Conservation (phyloP, 2,329 filamentous ascomycete species). For the Cladosporium colombiae region DNA sequence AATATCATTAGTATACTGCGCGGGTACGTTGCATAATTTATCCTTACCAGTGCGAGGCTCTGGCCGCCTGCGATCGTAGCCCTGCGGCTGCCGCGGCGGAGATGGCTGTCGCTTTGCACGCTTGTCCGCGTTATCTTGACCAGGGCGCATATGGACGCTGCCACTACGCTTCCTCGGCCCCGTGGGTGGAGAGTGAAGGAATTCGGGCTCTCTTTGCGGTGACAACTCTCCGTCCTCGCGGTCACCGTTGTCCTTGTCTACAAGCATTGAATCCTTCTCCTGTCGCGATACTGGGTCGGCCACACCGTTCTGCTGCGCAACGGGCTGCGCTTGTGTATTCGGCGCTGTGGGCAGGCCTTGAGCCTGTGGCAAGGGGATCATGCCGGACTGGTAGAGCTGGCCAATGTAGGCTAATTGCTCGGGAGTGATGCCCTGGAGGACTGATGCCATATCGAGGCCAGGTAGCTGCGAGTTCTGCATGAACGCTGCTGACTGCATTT, state of each 20-base stretch:
- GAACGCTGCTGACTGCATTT: conserved; percentile 23
- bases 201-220: conserved; percentile 23
- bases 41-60: conserved; percentile 3
- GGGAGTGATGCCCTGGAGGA: conserved; percentile 29
- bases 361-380: conserved; percentile 28
- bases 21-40: not conserved
- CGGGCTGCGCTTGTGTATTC: not conserved
- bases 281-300: not conserved
- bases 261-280: conserved; percentile 33
- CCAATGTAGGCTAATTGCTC: conserved; percentile 33
- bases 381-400: conserved; percentile 31
- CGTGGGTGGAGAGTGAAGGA: conserved; percentile 32
- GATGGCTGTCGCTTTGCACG: not conserved
- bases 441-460: conserved; percentile 26
- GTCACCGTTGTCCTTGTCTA: conserved; percentile 71
- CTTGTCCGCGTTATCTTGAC: not conserved
- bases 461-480: conserved; percentile 31
- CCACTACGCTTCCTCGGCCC: conserved; percentile 30
- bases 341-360: not conserved
- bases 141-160: conserved; percentile 1
- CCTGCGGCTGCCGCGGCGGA: conserved; percentile 19
- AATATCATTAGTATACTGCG: not conserved
- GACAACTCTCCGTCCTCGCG: conserved; percentile 67
- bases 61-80: conserved; percentile 15
- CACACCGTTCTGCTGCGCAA: not conserved